These are phyloP conservation scores for Trichoderma cornu-damae DNA, from an alignment of 2,329 filamentous ascomycete genomes.

Conservation along the genomic window DNA sequence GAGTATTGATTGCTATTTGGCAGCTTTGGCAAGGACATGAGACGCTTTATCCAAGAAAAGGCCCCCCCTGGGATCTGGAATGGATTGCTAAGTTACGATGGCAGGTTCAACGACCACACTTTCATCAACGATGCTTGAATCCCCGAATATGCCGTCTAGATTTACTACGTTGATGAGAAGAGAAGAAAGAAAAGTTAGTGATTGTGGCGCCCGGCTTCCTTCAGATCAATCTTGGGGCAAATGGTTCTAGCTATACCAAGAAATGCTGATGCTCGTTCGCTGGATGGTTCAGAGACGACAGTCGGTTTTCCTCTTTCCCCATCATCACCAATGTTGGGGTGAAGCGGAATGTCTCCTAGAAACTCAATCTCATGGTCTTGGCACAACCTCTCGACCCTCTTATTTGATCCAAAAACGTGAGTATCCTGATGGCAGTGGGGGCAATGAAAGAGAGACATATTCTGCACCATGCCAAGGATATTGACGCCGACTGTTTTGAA, in stretches of 20 bases:
- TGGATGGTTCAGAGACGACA: slow-evolving; percentile 78
- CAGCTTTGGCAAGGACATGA: slow-evolving; percentile 4
- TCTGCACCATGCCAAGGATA: slow-evolving; percentile 82
- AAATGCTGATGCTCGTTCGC: slow-evolving; percentile 67
- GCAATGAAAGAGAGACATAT: slow-evolving; percentile 83
- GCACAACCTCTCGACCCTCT: slow-evolving; percentile 64
- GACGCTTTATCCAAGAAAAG: slow-evolving; percentile 8
- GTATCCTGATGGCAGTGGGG: slow-evolving; percentile 70
- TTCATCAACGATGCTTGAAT: neutral
- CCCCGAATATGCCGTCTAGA: neutral
- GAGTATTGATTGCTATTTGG: neutral
- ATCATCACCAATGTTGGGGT: slow-evolving; percentile 80
- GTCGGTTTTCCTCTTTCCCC: slow-evolving; percentile 84
- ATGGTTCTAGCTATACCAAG: slow-evolving; percentile 60
- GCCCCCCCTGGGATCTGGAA: slow-evolving; percentile 8
- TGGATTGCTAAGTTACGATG: slow-evolving; percentile 19
- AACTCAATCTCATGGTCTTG: slow-evolving; percentile 68
- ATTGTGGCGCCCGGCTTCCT: neutral
- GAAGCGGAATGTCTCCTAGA: slow-evolving; percentile 82
- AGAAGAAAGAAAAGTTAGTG: neutral
- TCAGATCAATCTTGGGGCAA: slow-evolving; percentile 39
- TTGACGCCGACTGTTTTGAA: slow-evolving; percentile 80
- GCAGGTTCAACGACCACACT: slow-evolving; percentile 19
- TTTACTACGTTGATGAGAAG: neutral
- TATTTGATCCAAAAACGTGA: slow-evolving; percentile 65